Percentiles rank a stretch among this genome's conserved stretches.
Evolutionary conservation across 1,284 basidiomycete genomes (phyloP).

Genomic region (Marasmius oreades): DNA sequence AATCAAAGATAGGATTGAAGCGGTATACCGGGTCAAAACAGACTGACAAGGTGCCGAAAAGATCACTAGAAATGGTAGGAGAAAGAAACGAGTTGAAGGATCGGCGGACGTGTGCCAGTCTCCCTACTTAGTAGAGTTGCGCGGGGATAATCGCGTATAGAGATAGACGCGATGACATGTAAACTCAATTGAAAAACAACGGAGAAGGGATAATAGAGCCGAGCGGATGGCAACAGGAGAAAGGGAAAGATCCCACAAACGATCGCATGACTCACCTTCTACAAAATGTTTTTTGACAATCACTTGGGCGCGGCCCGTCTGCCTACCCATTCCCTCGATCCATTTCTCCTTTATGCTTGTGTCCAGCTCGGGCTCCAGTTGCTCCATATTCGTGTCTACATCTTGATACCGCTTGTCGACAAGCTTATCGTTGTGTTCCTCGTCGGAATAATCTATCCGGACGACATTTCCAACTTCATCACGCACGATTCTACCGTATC

Average conservation of each 20-base stretch:
- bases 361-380: conserved; percentile 33
- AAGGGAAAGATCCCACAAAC: not conserved
- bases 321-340: conserved; percentile 29
- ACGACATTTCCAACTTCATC: conserved; percentile 82
- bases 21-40: too few species aligned
- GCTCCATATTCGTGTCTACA: conserved; percentile 28
- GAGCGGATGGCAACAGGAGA: conserved; percentile 1
- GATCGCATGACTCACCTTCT: conserved; percentile 29
- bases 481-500: conserved; percentile 83
- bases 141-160: too few species aligned
- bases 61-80: too few species aligned
- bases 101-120: too few species aligned
- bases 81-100: too few species aligned
- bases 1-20: too few species aligned
- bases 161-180: too few species aligned
- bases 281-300: conserved; percentile 23
- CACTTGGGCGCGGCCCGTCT: conserved; percentile 3
- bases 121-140: too few species aligned
- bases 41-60: too few species aligned
- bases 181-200: not conserved
- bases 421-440: conserved; percentile 31
- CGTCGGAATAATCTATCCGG: conserved; percentile 69
- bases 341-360: conserved; percentile 32
- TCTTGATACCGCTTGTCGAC: conserved; percentile 15
- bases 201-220: conserved; percentile 6